Conservation (phyloP, 75 land plant species). For the Pinus albicaulis region DNA sequence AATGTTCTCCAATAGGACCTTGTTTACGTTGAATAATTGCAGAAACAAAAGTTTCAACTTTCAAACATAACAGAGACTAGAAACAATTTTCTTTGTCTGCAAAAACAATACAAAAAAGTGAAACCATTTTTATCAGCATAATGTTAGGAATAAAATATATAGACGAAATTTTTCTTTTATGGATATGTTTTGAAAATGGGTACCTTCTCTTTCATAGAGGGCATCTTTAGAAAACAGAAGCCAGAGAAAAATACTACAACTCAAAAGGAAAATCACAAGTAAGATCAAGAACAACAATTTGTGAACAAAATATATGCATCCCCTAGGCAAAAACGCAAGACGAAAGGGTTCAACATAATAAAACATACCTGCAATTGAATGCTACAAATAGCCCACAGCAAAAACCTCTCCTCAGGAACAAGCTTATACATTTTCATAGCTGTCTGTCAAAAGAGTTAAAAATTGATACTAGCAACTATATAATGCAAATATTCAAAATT, state of each 20-base stretch:
- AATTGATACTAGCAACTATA: not conserved
- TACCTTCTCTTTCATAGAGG: not conserved
- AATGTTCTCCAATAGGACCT: no score
- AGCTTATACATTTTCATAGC: conserved; percentile 97
- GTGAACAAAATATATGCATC: not conserved
- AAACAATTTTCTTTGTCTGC: no score
- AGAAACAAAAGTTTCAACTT: no score
- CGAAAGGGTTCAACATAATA: conserved; percentile 2
- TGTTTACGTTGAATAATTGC: no score
- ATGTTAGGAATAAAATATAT: not conserved
- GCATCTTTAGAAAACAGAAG: not conserved
- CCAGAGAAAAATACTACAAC: not conserved
- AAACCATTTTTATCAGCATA: not conserved
- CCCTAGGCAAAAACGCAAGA: not conserved
- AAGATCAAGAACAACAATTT: not conserved
- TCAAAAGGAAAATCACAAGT: not conserved
- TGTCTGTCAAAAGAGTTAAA: conserved; percentile 46
- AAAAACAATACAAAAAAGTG: no score
- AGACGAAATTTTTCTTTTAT: not conserved
- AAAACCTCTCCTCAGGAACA: conserved; percentile 78
- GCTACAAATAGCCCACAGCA: conserved; percentile 98
- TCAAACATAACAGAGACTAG: no score
- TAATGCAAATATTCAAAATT: not conserved
- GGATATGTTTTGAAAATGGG: not conserved
- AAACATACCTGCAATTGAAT: conserved; percentile 83